Conservation (phyloP, 2,329 filamentous ascomycete genomes). For the Cephalotrichum gorgonifer region DNA sequence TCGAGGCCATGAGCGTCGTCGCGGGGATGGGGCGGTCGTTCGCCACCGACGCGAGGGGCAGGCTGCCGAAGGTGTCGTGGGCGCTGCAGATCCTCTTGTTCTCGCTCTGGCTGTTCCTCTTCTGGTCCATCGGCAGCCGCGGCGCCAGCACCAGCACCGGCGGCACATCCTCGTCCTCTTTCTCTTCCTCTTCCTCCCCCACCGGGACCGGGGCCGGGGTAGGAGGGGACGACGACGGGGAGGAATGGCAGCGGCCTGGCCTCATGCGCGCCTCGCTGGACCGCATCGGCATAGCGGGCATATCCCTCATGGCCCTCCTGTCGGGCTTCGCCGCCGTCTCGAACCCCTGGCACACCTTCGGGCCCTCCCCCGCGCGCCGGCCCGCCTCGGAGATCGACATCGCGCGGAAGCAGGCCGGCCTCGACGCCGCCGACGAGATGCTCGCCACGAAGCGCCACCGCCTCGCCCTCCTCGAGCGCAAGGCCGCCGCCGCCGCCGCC, state of each 20-base stretch:
- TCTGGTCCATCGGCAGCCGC: conserved; percentile 67
- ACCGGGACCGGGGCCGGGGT: conserved; percentile 9
- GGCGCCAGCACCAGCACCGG: conserved; percentile 34
- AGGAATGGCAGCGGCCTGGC: conserved; percentile 9
- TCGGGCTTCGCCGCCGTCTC: conserved; percentile 85
- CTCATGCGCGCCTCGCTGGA: conserved; percentile 46
- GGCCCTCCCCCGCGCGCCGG: conserved; percentile 25
- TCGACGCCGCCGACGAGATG: conserved; percentile 73
- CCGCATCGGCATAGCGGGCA: conserved; percentile 74
- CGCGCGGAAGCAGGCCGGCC: conserved; percentile 64
- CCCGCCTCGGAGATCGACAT: conserved; percentile 66
- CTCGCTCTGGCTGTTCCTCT: conserved; percentile 56
- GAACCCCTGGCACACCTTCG: conserved; percentile 75
- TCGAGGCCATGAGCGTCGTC: conserved; percentile 63
- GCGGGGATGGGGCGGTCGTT: conserved; percentile 51
- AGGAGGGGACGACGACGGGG: background rate
- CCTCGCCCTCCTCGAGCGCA: conserved; percentile 59
- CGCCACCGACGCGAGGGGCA: conserved; percentile 43
- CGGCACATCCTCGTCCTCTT: conserved; percentile 7
- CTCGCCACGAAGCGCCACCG: conserved; percentile 64
- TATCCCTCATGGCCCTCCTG: conserved; percentile 77
- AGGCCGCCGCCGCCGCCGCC: conserved; percentile 31
- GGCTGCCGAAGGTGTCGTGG: conserved; percentile 52
- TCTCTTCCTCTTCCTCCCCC: conserved; percentile 11
- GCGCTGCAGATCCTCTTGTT: conserved; percentile 53